phyloP scores from a whole-genome alignment of 345 rosid species.

The Psidium friedrichsthalianum region DNA sequence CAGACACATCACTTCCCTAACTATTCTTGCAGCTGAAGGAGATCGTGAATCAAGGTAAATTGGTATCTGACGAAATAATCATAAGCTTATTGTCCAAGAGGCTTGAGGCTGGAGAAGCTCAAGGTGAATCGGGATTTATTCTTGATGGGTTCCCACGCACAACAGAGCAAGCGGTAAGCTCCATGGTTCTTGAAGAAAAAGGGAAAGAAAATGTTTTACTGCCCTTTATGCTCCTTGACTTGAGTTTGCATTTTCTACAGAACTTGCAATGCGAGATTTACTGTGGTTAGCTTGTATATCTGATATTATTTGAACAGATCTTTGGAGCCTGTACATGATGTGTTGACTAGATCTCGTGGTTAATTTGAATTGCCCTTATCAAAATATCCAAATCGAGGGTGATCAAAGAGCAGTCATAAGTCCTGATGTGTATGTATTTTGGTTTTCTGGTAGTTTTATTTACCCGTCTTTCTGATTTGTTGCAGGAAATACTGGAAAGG shows the following conservation, averaged over 20 bases:
- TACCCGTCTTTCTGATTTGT: not conserved
- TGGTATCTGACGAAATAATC: slow-evolving; percentile 83
- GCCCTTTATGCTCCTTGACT: not conserved
- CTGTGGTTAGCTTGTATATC: not conserved
- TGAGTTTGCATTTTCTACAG: not conserved
- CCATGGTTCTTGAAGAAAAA: not conserved
- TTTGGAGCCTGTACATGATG: not conserved
- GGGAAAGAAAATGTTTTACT: not conserved
- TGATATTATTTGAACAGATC: not conserved
- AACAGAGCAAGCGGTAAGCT: slow-evolving; percentile 70
- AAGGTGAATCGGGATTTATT: slow-evolving; percentile 89
- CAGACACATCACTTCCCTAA: not conserved
- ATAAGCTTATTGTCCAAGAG: slow-evolving; percentile 64
- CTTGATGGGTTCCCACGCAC: slow-evolving; percentile 97
- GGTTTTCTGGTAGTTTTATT: not conserved
- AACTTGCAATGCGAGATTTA: not conserved
- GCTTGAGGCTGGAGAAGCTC: slow-evolving; percentile 65
- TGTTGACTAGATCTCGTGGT: not conserved
- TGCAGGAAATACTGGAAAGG: slow-evolving; percentile 72
- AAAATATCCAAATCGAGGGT: not conserved
- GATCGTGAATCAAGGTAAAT: slow-evolving; percentile 74
- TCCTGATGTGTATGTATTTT: not conserved
- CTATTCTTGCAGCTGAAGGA: slow-evolving; percentile 48
- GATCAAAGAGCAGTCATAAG: not conserved
- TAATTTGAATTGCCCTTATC: not conserved